These are phyloP conservation scores for Brettanomyces nanus DNA, from an alignment of 805 yeast species.

Conservation along the genomic window DNA sequence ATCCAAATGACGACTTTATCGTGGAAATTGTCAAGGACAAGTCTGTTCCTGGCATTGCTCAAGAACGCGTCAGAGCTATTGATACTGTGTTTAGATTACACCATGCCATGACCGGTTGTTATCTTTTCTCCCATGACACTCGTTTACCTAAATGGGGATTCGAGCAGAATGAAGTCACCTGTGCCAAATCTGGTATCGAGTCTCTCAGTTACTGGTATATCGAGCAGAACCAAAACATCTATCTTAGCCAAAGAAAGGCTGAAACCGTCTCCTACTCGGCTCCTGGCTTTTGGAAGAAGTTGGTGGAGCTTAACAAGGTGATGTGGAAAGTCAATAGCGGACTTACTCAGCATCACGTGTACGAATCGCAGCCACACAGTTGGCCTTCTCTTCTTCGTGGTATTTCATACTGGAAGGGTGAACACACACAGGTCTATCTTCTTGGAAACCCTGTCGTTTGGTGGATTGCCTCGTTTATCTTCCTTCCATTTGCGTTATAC, in stretches of 20 bases:
- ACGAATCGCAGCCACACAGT: conserved; percentile 61
- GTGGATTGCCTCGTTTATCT: conserved; percentile 60
- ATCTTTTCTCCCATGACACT: conserved; percentile 64
- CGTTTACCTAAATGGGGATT: conserved; percentile 80
- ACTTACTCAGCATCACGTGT: conserved; percentile 59
- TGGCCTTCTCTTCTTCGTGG: conserved; percentile 78
- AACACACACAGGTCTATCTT: conserved; percentile 48
- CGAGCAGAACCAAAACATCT: conserved; percentile 55
- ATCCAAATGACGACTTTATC: conserved; percentile 75
- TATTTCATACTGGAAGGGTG: conserved; percentile 70
- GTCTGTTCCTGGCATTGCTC: conserved; percentile 45
- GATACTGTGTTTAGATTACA: conserved; percentile 64
- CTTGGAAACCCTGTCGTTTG: conserved; percentile 75
- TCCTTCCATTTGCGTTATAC: conserved; percentile 43
- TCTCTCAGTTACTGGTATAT: conserved; percentile 63
- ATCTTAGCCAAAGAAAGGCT: conserved; percentile 33
- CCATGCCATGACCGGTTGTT: conserved; percentile 76
- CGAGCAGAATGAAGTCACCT: conserved; percentile 77
- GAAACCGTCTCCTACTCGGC: conserved; percentile 45
- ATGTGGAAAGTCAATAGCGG: conserved; percentile 77
- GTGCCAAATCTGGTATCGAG: conserved; percentile 63
- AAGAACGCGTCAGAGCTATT: conserved; percentile 50
- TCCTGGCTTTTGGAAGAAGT: conserved; percentile 48
- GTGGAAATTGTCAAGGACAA: conserved; percentile 58
- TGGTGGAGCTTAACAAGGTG: conserved; percentile 55